These are phyloP conservation scores for Malus sieversii DNA, from an alignment of 306 rosid genomes.

Conservation along the genomic window DNA sequence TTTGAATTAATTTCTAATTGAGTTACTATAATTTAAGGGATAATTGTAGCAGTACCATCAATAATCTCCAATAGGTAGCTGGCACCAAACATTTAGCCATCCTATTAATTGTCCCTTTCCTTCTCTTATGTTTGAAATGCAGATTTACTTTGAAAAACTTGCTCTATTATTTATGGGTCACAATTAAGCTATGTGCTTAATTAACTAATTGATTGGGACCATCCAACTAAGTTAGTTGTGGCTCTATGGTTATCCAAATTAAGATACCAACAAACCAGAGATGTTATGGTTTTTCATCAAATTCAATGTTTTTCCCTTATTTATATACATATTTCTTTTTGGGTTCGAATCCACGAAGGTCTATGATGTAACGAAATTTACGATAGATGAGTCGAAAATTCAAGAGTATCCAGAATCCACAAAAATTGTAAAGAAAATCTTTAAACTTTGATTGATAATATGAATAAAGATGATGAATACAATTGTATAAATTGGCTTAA, in stretches of 20 bases:
- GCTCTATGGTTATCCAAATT: background rate
- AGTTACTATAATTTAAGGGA: background rate
- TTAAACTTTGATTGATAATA: too few species aligned
- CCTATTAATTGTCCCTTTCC: background rate
- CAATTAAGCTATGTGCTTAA: background rate
- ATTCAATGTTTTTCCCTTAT: too few species aligned
- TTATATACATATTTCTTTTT: too few species aligned
- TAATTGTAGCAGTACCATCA: background rate
- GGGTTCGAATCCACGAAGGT: too few species aligned
- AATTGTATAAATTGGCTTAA: too few species aligned
- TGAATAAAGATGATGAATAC: too few species aligned
- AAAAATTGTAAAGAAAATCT: too few species aligned
- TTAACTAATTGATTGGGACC: conserved; percentile 26
- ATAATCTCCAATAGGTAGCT: background rate
- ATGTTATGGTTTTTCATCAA: background rate
- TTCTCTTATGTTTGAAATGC: background rate
- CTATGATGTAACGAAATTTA: too few species aligned
- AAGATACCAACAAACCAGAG: background rate
- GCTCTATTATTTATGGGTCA: background rate
- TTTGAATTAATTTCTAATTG: background rate
- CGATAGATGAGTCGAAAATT: too few species aligned
- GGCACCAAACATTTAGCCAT: background rate
- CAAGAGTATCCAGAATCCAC: too few species aligned
- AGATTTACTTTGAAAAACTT: background rate
- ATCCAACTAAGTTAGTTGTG: conserved; percentile 19